Evolutionary conservation across 1,139 yeast genomes (phyloP).

Genomic region (Candida albicans): DNA sequence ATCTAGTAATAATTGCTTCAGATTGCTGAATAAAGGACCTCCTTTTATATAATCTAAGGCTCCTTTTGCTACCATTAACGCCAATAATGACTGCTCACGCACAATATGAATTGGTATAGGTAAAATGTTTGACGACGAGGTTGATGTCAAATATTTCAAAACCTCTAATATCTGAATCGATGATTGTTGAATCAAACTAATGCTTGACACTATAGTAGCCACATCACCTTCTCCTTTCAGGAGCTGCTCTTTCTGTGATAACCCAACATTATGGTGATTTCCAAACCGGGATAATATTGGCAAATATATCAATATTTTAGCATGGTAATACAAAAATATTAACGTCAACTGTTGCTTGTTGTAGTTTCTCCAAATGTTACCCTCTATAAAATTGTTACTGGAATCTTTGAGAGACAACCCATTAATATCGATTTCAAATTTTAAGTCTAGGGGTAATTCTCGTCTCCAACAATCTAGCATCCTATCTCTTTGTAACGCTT

Average conservation of each 20-base stretch:
- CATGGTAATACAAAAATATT: slow-evolving; percentile 71
- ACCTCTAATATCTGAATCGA: slow-evolving; percentile 66
- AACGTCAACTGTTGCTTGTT: slow-evolving; percentile 58
- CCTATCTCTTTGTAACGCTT: slow-evolving; percentile 59
- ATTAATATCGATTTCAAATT: slow-evolving; percentile 66
- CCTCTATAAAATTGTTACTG: slow-evolving; percentile 22
- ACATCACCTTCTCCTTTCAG: slow-evolving; percentile 28
- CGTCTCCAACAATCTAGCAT: slow-evolving; percentile 78
- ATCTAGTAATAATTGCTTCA: slow-evolving; percentile 53
- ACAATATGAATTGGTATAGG: slow-evolving; percentile 76
- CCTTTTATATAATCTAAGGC: slow-evolving; percentile 81
- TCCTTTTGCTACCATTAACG: slow-evolving; percentile 74
- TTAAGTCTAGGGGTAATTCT: slow-evolving; percentile 61
- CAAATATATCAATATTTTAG: slow-evolving; percentile 74
- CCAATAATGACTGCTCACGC: slow-evolving; percentile 64
- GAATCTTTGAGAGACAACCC: slow-evolving; percentile 51
- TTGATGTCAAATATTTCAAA: slow-evolving; percentile 49
- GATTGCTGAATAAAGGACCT: slow-evolving; percentile 74
- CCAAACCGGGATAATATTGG: slow-evolving; percentile 62
- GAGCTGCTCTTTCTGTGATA: slow-evolving; percentile 41
- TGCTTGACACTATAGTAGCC: slow-evolving; percentile 30
- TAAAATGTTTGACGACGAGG: slow-evolving; percentile 38
- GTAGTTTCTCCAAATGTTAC: slow-evolving; percentile 27
- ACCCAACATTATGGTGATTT: slow-evolving; percentile 46
- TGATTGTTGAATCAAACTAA: slow-evolving; percentile 74